Evolutionary conservation across 768 basidiomycete species (phyloP), one percentile per base, ranked within the genome.

Genomic region (Neoboletus subvelutipes): DNA sequence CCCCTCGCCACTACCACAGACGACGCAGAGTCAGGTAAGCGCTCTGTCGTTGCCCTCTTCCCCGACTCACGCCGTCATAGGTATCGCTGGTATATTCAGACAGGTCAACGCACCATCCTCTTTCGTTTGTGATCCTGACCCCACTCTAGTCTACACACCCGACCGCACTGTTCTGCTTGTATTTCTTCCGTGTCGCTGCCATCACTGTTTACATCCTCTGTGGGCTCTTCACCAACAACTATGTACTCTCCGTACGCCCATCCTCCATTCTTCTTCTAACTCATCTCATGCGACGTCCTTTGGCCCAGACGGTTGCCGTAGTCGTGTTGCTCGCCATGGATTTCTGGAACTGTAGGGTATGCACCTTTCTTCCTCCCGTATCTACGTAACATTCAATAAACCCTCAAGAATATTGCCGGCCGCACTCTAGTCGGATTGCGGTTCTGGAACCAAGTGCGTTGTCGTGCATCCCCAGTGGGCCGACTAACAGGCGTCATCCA

Each of bases 311-410:
- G 26, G 95, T 99, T 4, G 73, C 84, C 10, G 96, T 98, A 0
- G 97, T 98, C 22, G 87, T 98, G 2, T 78, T 99, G 17, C 83
- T 99, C 26, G 90, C 95, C 0, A 89, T 96, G 84, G 97, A 99
- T 75, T 99, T 99, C 72, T 99, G 96, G 97, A 98, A 96, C 65
- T 94, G 92, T 63, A 79, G 94, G 70, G 92, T 94, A 67, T 58
- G 83, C 57, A 29, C 46, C 37, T 10, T 53, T 22, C 47, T 47
- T 13, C 11, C 15, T 49, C 8, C 6, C 36, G n/a, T n/a, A 28
- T 12, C 52, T 49, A n/a, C 54, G 22, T 55, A 48, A 28, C 43
- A 31, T 26, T 56, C n/a, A 58, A 20, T 26, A 34, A 41, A 40
- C 41, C 55, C 49, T 26, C 47, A 64, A 94, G 89, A 99, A 99